Evolutionary conservation across 2,329 filamentous ascomycete genomes (phyloP), one percentile per base, ranked within the genome.

Genomic region (Fusarium decemcellulare): DNA sequence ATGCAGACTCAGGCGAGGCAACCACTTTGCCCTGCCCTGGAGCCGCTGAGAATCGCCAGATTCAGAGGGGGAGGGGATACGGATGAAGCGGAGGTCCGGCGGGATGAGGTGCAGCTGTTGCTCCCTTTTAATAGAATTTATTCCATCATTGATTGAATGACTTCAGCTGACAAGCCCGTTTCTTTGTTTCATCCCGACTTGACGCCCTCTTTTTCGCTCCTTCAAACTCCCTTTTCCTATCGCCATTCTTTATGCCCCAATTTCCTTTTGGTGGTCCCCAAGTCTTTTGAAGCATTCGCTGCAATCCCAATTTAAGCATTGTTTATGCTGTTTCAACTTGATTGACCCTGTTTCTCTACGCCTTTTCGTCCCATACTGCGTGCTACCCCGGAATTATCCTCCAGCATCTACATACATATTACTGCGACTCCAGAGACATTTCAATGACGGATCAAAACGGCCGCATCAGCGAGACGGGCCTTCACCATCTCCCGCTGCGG

Each of bases 401-500:
- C 18, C 29, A 36, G 15, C 18, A 56, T 46, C 53, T 39, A n/a
- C 48, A 43, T 39, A 23, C 23, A 23, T 23, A 23, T 23, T 23
- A 23, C 23, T 50, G 43, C 32, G 18, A n/a, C 10, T 43, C 12
- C 30, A 42, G 39, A 56, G 54, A 59, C 55, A 7, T 51, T 59
- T 29, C 67, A 60, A 76, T 76, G 72, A 59, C 67, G 27, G 65
- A 76, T 40, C 59, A 69, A 8, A 61, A 59, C 15, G 60, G 50
- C n/a, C 54, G 59, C 36, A 53, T 63, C 43, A 58, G 61, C 62
- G 63, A 73, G 29, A 70, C 70, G 12, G 74, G 74, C 43, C 65
- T 76, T 62, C 74, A 74, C 50, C 74, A 73, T 65, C 71, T 76
- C 39, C 74, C 74, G 3, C 65, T 76, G 1, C 66, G 74, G 15